These are phyloP conservation scores for Solanum pinnatisectum DNA, from an alignment of 257 asterid genomes.

Conservation along the genomic window DNA sequence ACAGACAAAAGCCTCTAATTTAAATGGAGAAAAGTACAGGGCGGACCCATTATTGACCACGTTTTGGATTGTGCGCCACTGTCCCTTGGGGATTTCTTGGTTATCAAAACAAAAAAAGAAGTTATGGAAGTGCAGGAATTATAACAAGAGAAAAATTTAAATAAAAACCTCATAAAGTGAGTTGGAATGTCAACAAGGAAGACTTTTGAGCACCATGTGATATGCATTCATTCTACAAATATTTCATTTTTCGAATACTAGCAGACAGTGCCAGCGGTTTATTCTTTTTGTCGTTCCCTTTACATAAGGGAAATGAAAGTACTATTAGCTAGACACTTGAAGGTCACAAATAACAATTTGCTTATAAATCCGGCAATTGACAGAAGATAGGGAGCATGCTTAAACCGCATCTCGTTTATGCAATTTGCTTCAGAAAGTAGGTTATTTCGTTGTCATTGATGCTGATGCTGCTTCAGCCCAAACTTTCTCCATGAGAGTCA, in stretches of 20 bases:
- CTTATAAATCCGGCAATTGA: constrained; percentile 34
- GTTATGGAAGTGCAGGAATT: background rate
- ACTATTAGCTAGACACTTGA: background rate
- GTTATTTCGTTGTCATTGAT: background rate
- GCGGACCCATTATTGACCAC: background rate
- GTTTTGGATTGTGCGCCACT: background rate
- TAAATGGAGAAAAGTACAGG: background rate
- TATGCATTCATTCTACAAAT: background rate
- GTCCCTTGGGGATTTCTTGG: background rate
- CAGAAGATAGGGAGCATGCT: constrained; percentile 81
- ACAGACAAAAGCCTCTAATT: background rate
- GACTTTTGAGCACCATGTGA: background rate
- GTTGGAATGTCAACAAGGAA: background rate
- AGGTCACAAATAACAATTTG: background rate
- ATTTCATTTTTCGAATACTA: background rate
- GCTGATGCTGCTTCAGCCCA: constrained; percentile 1
- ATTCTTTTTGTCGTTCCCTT: background rate
- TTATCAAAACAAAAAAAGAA: background rate
- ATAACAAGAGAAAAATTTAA: background rate
- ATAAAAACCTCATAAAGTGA: background rate
- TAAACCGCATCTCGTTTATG: background rate
- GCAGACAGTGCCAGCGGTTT: background rate
- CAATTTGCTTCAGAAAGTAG: background rate
- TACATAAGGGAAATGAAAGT: background rate
- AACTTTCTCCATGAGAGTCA: constrained; percentile 46